Conservation (phyloP, 164 flowering plant genomes). For the Paratinospora sagittata region DNA sequence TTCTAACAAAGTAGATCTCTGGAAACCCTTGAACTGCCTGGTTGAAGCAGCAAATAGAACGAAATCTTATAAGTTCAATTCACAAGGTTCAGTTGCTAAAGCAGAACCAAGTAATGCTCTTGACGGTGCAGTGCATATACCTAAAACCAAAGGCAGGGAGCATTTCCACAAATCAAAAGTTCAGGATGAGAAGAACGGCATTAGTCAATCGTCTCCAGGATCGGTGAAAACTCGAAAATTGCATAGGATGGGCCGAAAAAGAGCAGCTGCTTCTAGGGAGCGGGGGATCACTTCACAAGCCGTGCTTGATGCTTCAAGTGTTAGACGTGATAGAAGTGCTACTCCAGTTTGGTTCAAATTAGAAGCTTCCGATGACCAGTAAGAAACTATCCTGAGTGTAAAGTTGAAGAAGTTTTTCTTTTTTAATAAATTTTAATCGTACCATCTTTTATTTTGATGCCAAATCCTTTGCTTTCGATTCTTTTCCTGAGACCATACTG, state of each 20-base stretch:
- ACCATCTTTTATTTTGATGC: background rate
- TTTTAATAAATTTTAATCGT: background rate
- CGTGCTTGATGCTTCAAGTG: slow-evolving; percentile 42
- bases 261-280: slow-evolving; percentile 30
- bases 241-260: slow-evolving; percentile 38
- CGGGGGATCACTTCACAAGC: slow-evolving; percentile 33
- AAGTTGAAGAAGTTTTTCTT: background rate
- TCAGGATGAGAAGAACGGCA: slow-evolving; percentile 39
- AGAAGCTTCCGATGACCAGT: slow-evolving; percentile 76
- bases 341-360: slow-evolving; percentile 85
- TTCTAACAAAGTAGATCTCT: slow-evolving; percentile 66
- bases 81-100: slow-evolving; percentile 39
- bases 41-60: slow-evolving; percentile 91
- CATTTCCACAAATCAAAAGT: slow-evolving; percentile 33
- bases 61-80: slow-evolving; percentile 47
- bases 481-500: slow-evolving; percentile 10
- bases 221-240: slow-evolving; percentile 51
- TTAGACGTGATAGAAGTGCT: slow-evolving; percentile 36
- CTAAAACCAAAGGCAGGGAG: slow-evolving; percentile 45
- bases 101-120: slow-evolving; percentile 28
- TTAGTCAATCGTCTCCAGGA: slow-evolving; percentile 24
- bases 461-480: background rate
- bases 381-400: slow-evolving; percentile 24
- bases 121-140: slow-evolving; percentile 21
- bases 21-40: slow-evolving; percentile 87